Base-by-base conservation (phyloP, 768 basidiomycete species). In the Hypsizygus marmoreus region DNA sequence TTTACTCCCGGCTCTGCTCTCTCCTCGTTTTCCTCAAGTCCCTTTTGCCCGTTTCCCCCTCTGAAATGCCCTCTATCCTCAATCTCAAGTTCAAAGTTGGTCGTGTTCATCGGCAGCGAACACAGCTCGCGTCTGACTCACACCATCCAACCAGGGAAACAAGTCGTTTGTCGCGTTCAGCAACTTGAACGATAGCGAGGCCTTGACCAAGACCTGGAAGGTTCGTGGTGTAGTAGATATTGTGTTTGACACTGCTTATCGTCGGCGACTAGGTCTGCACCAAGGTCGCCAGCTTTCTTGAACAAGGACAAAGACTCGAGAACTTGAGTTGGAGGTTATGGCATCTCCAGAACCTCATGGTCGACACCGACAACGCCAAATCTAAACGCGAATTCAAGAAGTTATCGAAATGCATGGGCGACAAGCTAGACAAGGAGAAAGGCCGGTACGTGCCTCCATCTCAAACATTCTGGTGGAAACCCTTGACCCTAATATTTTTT, bases 141-240 rank as follows among this genome's bases (percentile, higher is more conserved):
- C 43, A n/a, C n/a, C n/a, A n/a, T 51, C 30, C 39, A 35, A 35
- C 13, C 77, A 91, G 90, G 88, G 91, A 70, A 93, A 93, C 82
- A 93, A 92, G 76, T 92, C 91, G 65, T 93, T 93, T 66, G 88
- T 92, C 67, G 89, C 91, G 50, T 93, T 93, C 72, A 88, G 86
- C 66, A 90, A 91, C 72, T 80, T 93, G 69, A 72, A 79, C 71
- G 91, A 93, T 72, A 75, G 80, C 42, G 91, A 93, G 64, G 79
- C 88, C 47, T 73, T 93, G 64, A 89, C 91, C 40, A 88, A 84
- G 76, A 93, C 91, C 56, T 93, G 91, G 91, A 91, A 92, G 79
- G 91, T 88, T 4, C 43, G 68, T 63, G 34, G 43, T 41, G 30
- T 16, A n/a, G n/a, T n/a, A n/a, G n/a, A 40, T 54, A 35, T 24